Conservation (phyloP, 306 rosid species). For the Lablab purpureus region DNA sequence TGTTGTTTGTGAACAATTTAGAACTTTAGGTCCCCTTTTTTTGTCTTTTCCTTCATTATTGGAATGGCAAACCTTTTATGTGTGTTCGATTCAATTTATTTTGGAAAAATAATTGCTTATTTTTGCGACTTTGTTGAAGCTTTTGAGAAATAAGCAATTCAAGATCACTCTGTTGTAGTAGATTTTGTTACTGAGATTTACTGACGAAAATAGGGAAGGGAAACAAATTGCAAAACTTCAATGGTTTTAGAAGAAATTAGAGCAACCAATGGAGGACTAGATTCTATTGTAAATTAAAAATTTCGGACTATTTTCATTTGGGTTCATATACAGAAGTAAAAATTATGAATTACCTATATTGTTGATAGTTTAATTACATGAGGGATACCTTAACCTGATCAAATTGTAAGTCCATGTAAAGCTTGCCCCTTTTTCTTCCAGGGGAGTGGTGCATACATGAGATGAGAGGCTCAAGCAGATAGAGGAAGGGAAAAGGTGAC, state of each 20-base stretch:
- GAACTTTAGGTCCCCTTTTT: not conserved
- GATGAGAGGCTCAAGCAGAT: not conserved
- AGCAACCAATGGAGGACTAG: constrained; percentile 17
- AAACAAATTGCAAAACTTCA: not conserved
- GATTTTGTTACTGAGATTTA: not conserved
- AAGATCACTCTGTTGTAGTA: not conserved
- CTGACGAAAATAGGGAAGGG: not conserved
- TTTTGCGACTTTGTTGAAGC: not conserved
- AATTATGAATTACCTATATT: not conserved
- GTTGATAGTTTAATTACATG: not conserved
- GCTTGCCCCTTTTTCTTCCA: not conserved
- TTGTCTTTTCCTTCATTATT: not conserved
- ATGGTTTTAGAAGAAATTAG: not conserved
- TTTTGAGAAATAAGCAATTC: not conserved
- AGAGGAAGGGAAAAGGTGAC: constrained; percentile 5
- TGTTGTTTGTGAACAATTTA: not conserved
- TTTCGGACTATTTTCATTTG: not conserved
- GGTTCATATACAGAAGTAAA: not conserved
- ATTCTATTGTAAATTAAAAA: constrained; percentile 2
- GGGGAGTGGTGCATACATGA: not conserved
- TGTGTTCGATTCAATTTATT: not conserved
- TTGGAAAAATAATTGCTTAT: not conserved
- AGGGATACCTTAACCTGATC: constrained; percentile 14
- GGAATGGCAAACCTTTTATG: not conserved
- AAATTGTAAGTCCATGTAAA: not conserved